A percentile compares a stretch with the other conserved stretches of the same genome.
Conservation (phyloP, 305 asterid genomes). For the Ruellia speciosa region DNA sequence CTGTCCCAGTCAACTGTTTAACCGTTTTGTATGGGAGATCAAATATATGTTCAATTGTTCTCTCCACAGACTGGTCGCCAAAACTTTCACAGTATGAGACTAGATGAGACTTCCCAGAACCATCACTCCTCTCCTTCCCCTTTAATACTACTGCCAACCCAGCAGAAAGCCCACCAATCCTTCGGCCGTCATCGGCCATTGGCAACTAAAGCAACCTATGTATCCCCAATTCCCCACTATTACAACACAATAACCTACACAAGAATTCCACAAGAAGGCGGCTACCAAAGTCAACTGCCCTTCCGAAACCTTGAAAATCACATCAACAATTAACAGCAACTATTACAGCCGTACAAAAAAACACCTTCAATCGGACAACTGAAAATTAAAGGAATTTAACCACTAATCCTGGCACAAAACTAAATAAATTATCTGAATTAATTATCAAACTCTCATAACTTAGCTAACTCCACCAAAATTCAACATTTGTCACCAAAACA, state of each 20-base stretch:
- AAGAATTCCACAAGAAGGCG: slow-evolving; percentile 13
- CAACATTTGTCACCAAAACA: background rate
- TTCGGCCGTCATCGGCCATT: slow-evolving; percentile 83
- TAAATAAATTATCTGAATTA: background rate
- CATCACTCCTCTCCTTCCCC: slow-evolving; percentile 48
- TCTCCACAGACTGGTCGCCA: slow-evolving; percentile 85
- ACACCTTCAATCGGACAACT: background rate
- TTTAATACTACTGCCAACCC: slow-evolving; percentile 84
- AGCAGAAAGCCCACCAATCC: slow-evolving; percentile 66
- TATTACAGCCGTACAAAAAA: slow-evolving; percentile 13
- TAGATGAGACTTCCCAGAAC: slow-evolving; percentile 57
- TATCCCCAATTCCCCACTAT: slow-evolving; percentile 18
- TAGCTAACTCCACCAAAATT: background rate
- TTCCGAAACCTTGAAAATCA: slow-evolving; percentile 22
- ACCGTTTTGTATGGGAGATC: slow-evolving; percentile 67
- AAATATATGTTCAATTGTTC: slow-evolving; percentile 79
- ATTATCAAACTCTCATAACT: slow-evolving; percentile 7
- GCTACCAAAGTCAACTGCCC: slow-evolving; percentile 24
- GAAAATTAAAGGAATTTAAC: slow-evolving; percentile 12
- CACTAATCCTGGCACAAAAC: background rate
- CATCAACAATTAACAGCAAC: slow-evolving; percentile 13
- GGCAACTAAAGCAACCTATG: slow-evolving; percentile 25
- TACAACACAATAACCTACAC: slow-evolving; percentile 18
- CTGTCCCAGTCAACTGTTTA: slow-evolving; percentile 40
- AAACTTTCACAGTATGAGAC: slow-evolving; percentile 77